phyloP scores from a whole-genome alignment of 257 asterid genomes.

The Eustoma russellianum region DNA sequence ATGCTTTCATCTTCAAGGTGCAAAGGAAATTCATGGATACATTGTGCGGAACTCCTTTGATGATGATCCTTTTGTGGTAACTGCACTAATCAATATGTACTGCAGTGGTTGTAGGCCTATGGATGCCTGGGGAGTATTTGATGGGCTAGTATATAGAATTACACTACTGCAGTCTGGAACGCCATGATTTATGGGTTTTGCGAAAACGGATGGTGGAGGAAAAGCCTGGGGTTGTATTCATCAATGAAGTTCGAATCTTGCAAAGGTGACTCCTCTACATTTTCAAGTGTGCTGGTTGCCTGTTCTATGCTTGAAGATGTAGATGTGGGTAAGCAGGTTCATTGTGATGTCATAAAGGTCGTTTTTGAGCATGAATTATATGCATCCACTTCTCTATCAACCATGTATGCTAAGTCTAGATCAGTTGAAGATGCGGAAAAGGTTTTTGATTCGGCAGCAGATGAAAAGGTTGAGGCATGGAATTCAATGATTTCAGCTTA shows the following conservation, averaged over 20 bases:
- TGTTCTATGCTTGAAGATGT: slow-evolving; percentile 48
- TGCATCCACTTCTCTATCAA: slow-evolving; percentile 61
- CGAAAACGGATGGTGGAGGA: slow-evolving; percentile 52
- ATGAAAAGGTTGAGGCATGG: slow-evolving; percentile 59
- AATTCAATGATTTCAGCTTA: slow-evolving; percentile 84
- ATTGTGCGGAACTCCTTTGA: slow-evolving; percentile 35
- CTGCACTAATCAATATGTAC: slow-evolving; percentile 67
- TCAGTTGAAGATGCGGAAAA: slow-evolving; percentile 37
- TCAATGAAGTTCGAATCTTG: slow-evolving; percentile 38
- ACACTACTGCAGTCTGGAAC: slow-evolving; percentile 52
- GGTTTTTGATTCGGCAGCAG: slow-evolving; percentile 26
- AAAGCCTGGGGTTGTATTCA: slow-evolving; percentile 41
- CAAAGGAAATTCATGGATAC: slow-evolving; percentile 61
- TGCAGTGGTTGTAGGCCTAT: slow-evolving; percentile 31
- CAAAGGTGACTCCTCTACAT: slow-evolving; percentile 46
- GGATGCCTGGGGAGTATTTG: slow-evolving; percentile 63
- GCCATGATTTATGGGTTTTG: slow-evolving; percentile 62
- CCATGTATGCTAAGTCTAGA: slow-evolving; percentile 61
- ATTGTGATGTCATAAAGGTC: slow-evolving; percentile 56
- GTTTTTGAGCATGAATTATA: slow-evolving; percentile 57
- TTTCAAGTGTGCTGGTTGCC: slow-evolving; percentile 47
- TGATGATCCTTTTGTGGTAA: slow-evolving; percentile 51
- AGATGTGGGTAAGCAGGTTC: slow-evolving; percentile 52
- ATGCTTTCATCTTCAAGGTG: slow-evolving; percentile 18
- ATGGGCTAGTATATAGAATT: slow-evolving; percentile 26